A percentile compares a stretch with the other conserved stretches of the same genome.
Conservation (phyloP, 2,329 filamentous ascomycete genomes). For the Alternaria sp. region DNA sequence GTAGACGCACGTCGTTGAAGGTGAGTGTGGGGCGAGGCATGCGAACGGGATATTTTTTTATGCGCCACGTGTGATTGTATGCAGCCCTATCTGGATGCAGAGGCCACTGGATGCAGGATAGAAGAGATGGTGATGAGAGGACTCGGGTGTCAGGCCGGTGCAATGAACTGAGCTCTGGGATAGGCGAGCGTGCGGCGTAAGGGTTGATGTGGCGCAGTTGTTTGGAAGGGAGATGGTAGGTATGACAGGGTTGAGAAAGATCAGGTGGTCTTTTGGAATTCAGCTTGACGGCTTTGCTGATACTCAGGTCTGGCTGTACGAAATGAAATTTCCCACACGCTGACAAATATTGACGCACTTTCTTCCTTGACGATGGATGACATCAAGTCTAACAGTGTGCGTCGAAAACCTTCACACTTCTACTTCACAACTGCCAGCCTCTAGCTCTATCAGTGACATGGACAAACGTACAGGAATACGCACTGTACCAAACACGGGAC, state of each 20-base stretch:
- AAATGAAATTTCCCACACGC: neutral
- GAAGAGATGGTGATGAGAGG: neutral
- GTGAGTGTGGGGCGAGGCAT: neutral
- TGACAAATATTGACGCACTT: neutral
- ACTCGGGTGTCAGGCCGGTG: neutral
- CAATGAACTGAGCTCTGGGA: neutral
- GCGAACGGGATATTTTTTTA: neutral
- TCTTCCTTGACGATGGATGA: neutral
- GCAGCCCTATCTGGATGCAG: constrained; percentile 14
- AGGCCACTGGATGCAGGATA: neutral
- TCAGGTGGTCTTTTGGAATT: neutral
- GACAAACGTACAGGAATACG: neutral
- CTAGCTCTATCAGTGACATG: neutral
- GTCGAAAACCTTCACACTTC: neutral
- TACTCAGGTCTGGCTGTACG: neutral
- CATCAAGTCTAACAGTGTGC: neutral
- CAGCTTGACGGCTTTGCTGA: neutral
- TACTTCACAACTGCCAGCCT: neutral
- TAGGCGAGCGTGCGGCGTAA: neutral
- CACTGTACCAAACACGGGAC: neutral
- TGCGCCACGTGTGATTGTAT: constrained; percentile 7
- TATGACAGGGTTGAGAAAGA: neutral
- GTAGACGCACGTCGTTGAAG: neutral
- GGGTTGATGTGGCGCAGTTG: constrained; percentile 3
- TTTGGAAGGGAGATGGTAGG: neutral